Percentiles rank a stretch among this genome's conserved stretches.
Conservation (phyloP, 108 stramenopile species). For the Cyclotella distinguenda region DNA sequence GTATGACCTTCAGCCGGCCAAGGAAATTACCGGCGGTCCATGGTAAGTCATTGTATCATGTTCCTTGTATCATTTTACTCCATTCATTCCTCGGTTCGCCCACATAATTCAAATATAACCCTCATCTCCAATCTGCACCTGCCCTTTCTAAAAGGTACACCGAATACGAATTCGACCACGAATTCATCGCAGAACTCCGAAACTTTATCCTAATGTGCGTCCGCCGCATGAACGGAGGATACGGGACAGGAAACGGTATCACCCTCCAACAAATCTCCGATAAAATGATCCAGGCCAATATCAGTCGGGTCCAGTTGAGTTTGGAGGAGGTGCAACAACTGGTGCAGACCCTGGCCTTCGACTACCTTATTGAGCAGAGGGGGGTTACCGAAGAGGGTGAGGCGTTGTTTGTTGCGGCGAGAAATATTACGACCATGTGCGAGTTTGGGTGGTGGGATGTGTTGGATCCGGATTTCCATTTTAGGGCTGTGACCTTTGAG, state of each 20-base stretch:
- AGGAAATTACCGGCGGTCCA: constrained; percentile 96
- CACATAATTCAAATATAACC: too few relatives aligned
- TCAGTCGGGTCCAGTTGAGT: constrained; percentile 81
- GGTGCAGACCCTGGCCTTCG: constrained; percentile 85
- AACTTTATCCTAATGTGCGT: constrained; percentile 80
- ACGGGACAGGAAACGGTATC: constrained; percentile 63
- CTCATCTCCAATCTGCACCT: too few relatives aligned
- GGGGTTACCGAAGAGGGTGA: constrained; percentile 54
- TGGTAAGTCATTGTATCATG: too few relatives aligned
- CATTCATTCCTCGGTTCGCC: too few relatives aligned
- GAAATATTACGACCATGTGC: constrained; percentile 66
- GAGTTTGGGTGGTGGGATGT: constrained; percentile 86
- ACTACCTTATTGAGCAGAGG: constrained; percentile 71
- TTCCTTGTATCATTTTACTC: too few relatives aligned
- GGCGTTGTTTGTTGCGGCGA: constrained; percentile 55
- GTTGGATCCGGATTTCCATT: constrained; percentile 80
- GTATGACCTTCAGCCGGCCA: constrained; percentile 90
- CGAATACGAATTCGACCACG: constrained; percentile 97
- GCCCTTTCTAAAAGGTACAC: constrained; percentile 46
- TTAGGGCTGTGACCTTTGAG: constrained; percentile 75
- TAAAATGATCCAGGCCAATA: constrained; percentile 78
- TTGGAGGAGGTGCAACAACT: constrained; percentile 88
- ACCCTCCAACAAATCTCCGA: constrained; percentile 64
- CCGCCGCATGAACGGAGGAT: constrained; percentile 57
- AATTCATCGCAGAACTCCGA: constrained; percentile 92